phyloP scores from a whole-genome alignment of 2,329 filamentous ascomycete genomes.

The Dactylellina haptotyla region DNA sequence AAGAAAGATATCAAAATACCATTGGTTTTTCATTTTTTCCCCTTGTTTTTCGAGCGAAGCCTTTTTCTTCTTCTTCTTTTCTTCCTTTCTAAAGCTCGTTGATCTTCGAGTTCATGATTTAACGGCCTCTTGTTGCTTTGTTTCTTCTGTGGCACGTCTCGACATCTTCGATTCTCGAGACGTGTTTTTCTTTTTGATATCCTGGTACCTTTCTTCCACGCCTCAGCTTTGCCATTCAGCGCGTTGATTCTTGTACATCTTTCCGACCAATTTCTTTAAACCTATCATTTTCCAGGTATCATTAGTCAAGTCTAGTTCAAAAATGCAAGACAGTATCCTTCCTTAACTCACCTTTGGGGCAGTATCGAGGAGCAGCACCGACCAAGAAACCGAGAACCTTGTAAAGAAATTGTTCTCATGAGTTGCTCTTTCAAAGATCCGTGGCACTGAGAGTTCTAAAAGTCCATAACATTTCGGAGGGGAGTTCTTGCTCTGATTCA shows the following conservation, averaged over 20 bases:
- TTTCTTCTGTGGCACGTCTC: no score
- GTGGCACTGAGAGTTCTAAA: background rate
- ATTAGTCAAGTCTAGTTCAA: constrained; percentile 9
- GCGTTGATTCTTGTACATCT: constrained; percentile 22
- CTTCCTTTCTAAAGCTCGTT: background rate
- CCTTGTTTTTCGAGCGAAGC: background rate
- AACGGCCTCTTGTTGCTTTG: background rate
- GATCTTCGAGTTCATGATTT: background rate
- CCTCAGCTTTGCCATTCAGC: constrained; percentile 9
- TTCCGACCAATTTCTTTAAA: background rate
- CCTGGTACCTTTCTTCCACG: background rate
- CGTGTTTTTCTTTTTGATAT: background rate
- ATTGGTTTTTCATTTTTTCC: background rate
- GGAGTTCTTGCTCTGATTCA: background rate
- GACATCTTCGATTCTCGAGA: background rate
- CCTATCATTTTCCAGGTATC: constrained; percentile 23
- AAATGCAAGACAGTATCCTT: constrained; percentile 23
- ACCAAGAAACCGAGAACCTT: background rate
- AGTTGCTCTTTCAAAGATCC: constrained; percentile 11
- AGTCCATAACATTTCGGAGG: background rate
- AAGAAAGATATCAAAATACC: background rate
- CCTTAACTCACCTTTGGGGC: constrained; percentile 1
- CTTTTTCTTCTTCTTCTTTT: no score
- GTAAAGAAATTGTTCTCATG: no score
- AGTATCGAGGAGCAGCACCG: background rate